Conservation (phyloP, 2,329 filamentous ascomycete species). For the Exutisphaerella laricina region DNA sequence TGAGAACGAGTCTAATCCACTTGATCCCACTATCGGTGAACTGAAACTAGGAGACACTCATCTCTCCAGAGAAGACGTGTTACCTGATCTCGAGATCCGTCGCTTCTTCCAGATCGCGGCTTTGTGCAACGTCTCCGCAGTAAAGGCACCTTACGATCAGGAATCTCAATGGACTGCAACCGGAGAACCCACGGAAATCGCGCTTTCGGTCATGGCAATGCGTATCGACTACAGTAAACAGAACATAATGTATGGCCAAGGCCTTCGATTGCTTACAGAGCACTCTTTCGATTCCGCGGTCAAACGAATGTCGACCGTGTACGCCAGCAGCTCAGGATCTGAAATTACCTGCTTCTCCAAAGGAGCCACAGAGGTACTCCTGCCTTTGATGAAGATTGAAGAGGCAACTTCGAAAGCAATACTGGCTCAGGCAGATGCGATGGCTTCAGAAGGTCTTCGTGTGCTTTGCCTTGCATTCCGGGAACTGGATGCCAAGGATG, state of each 20-base stretch:
- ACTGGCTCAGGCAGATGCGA: slow-evolving; percentile 25
- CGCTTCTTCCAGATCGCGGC: slow-evolving; percentile 55
- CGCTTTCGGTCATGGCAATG: slow-evolving; percentile 65
- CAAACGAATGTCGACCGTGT: slow-evolving; percentile 33
- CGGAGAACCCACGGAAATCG: slow-evolving; percentile 66
- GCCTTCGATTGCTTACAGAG: slow-evolving; percentile 22
- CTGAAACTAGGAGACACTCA: slow-evolving; percentile 13
- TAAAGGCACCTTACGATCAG: slow-evolving; percentile 43
- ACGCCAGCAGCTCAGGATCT: slow-evolving; percentile 14
- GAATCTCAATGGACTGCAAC: slow-evolving; percentile 55
- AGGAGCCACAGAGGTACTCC: slow-evolving; percentile 32
- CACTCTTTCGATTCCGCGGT: slow-evolving; percentile 33
- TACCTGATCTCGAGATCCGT: slow-evolving; percentile 43
- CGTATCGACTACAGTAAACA: slow-evolving; percentile 46
- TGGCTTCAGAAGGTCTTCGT: slow-evolving; percentile 31
- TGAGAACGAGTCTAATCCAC: slow-evolving; percentile 50
- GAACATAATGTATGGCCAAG: slow-evolving; percentile 1
- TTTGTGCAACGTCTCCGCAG: slow-evolving; percentile 58
- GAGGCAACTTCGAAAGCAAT: slow-evolving; percentile 21
- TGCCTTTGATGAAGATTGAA: slow-evolving; percentile 25
- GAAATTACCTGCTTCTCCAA: slow-evolving; percentile 28
- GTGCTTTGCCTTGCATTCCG: slow-evolving; percentile 30
- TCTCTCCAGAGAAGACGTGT: slow-evolving; percentile 34
- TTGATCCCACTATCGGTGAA: slow-evolving; percentile 45
- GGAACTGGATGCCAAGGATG: slow-evolving; percentile 8